A percentile compares a stretch with the other conserved stretches of the same genome.
These are phyloP conservation scores for Chalciporus sphaerocephalus DNA, from an alignment of 768 basidiomycete genomes.

Conservation along the genomic window DNA sequence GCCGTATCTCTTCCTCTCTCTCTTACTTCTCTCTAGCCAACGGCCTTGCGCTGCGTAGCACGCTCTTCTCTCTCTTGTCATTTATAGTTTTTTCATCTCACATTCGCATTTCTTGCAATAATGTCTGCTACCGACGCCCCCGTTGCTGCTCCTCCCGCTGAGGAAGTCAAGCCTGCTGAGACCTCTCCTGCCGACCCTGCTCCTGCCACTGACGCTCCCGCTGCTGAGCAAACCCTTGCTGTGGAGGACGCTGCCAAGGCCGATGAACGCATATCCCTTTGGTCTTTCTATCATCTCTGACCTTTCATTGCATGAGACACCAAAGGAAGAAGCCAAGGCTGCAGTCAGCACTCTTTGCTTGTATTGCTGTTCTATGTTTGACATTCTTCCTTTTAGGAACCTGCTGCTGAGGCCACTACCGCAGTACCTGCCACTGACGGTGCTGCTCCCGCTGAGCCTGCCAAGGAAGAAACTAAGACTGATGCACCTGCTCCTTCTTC, in stretches of 20 bases:
- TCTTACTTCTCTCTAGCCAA: constrained; percentile 54
- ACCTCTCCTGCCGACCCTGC: constrained; percentile 30
- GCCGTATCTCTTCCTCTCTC: constrained; percentile 47
- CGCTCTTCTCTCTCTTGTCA: constrained; percentile 57
- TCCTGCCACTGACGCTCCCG: constrained; percentile 29
- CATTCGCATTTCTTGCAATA: constrained; percentile 56
- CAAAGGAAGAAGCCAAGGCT: constrained; percentile 40
- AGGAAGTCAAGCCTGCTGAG: constrained; percentile 53
- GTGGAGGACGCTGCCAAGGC: constrained; percentile 33
- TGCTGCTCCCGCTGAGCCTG: constrained; percentile 34
- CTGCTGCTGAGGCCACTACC: constrained; percentile 28
- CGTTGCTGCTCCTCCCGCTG: constrained; percentile 44
- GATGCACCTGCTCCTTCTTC: constrained; percentile 43
- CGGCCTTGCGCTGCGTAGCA: constrained; percentile 53
- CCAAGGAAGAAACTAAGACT: constrained; percentile 42
- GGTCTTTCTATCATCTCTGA: background rate
- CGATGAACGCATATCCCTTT: constrained; percentile 28
- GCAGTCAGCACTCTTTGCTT: constrained; percentile 30
- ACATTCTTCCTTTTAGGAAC: constrained; percentile 31
- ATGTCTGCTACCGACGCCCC: constrained; percentile 76
- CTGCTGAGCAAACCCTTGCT: constrained; percentile 22
- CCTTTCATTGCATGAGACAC: constrained; percentile 32
- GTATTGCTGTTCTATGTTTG: background rate
- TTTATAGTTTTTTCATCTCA: constrained; percentile 53
- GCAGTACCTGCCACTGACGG: no score